Conservation (phyloP, 306 rosid genomes). For the Dryas octopetala region DNA sequence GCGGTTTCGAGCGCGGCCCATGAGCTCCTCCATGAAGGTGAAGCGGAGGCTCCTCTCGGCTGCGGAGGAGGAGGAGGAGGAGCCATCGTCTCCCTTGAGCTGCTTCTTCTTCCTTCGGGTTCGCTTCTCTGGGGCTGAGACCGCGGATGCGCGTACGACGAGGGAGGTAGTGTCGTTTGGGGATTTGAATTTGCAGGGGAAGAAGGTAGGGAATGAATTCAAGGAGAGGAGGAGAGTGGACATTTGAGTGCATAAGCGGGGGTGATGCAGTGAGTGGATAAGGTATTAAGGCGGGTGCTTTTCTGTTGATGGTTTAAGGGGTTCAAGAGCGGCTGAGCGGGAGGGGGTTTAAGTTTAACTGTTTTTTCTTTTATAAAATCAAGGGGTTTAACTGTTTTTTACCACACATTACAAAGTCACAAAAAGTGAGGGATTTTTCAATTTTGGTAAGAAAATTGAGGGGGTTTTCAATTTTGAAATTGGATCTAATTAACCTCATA, state of each 20-base stretch:
- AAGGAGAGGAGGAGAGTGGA: constrained; percentile 24
- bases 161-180: constrained; percentile 19
- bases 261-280: constrained; percentile 12
- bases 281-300: constrained; percentile 6
- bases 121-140: constrained; percentile 63
- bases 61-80: constrained; percentile 33
- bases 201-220: constrained; percentile 2
- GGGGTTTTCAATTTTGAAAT: no score
- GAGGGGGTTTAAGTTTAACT: constrained; percentile 7
- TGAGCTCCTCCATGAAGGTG: constrained; percentile 95
- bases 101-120: constrained; percentile 53
- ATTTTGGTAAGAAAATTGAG: no score
- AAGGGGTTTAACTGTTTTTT: neutral
- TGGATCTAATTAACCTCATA: no score
- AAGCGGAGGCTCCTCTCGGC: constrained; percentile 75
- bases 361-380: neutral
- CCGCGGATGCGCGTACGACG: constrained; percentile 46
- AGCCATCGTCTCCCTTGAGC: constrained; percentile 45
- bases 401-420: no score
- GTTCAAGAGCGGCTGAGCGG: constrained; percentile 5
- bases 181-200: constrained; percentile 19
- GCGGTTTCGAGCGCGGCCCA: constrained; percentile 71
- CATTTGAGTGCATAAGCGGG: constrained; percentile 19
- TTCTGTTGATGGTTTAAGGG: neutral
- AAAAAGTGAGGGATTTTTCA: no score